A percentile compares a stretch with the other conserved stretches of the same genome.
These are phyloP conservation scores for Centrapalus pauciflorus DNA, from an alignment of 129 eudicot genomes.

Conservation along the genomic window DNA sequence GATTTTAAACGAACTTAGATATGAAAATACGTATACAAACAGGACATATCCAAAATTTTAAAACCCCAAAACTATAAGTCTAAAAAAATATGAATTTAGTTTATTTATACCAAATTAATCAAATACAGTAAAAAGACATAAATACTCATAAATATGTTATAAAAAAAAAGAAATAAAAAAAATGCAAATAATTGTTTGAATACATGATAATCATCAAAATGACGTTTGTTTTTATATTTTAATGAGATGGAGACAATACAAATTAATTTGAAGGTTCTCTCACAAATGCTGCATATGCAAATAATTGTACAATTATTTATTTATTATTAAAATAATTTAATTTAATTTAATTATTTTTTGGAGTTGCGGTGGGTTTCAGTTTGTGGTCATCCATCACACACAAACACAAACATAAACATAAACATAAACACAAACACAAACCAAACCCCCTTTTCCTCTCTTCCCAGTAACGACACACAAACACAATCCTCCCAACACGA, in stretches of 20 bases:
- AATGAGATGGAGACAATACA: conserved; percentile 30
- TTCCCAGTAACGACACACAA: conserved; percentile 5
- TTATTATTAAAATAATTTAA: neutral
- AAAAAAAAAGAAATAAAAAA: too few species aligned
- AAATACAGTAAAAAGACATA: too few species aligned
- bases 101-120: too few species aligned
- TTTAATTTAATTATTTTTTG: neutral
- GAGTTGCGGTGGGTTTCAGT: conserved; percentile 7
- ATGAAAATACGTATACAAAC: too few species aligned
- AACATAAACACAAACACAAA: conserved; percentile 3
- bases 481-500: conserved; percentile 31
- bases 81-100: too few species aligned
- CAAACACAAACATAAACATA: conserved; percentile 1
- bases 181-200: too few species aligned
- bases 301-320: conserved; percentile 26
- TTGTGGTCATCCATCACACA: conserved; percentile 18
- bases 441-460: conserved; percentile 17
- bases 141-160: too few species aligned
- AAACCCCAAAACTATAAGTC: too few species aligned
- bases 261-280: conserved; percentile 24
- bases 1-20: too few species aligned
- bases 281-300: conserved; percentile 39
- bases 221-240: too few species aligned
- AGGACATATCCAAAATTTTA: too few species aligned
- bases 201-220: too few species aligned